These are phyloP conservation scores for Penicillium alfredii DNA, from an alignment of 495 filamentous ascomycete species.

Conservation along the genomic window DNA sequence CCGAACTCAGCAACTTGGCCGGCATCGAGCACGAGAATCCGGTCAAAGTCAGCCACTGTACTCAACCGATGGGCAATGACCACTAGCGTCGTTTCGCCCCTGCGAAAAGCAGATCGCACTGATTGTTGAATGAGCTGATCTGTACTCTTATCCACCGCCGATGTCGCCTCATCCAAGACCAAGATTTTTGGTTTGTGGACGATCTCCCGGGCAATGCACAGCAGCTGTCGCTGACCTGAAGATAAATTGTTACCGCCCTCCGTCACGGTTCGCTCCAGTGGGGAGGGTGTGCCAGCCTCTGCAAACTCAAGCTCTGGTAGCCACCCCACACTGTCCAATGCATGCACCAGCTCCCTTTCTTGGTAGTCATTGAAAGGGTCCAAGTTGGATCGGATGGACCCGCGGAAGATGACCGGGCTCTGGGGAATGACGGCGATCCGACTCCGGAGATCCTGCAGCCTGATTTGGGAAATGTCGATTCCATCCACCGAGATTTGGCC, in stretches of 20 bases:
- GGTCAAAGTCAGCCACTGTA: conserved; percentile 70
- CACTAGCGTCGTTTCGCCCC: conserved; percentile 55
- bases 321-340: too few relatives aligned
- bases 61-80: conserved; percentile 73
- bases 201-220: conserved; percentile 79
- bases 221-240: conserved; percentile 81
- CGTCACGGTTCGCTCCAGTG: too few relatives aligned
- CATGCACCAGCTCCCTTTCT: conserved; percentile 70
- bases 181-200: conserved; percentile 67
- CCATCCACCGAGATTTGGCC: conserved; percentile 78
- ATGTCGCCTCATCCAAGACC: conserved; percentile 88
- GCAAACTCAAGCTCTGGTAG: too few relatives aligned
- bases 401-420: conserved; percentile 81
- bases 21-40: conserved; percentile 66
- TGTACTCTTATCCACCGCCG: conserved; percentile 80
- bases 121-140: conserved; percentile 79
- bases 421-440: conserved; percentile 86
- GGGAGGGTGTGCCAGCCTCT: too few relatives aligned
- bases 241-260: conserved; percentile 40
- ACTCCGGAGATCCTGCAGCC: conserved; percentile 69
- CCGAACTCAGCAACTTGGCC: too few relatives aligned
- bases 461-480: conserved; percentile 71
- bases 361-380: conserved; percentile 78
- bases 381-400: conserved; percentile 78
- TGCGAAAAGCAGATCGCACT: conserved; percentile 62